Evolutionary conservation across 768 basidiomycete genomes (phyloP).

Genomic region (Xanthoconium purpureum): DNA sequence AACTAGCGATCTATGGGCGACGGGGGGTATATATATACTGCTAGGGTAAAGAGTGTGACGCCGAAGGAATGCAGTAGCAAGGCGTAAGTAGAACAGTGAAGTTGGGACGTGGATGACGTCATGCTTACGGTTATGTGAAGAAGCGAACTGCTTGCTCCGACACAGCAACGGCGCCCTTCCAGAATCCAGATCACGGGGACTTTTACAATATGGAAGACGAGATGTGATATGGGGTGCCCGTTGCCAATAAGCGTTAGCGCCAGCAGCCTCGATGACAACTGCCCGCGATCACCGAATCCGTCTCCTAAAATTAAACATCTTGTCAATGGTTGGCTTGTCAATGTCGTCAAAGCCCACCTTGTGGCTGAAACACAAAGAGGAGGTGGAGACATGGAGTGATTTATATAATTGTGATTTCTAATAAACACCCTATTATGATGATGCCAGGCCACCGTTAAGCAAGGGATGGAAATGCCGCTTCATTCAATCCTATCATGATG

Average conservation of each 20-base stretch:
- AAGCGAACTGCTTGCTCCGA: background rate
- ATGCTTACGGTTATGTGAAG: too few species aligned
- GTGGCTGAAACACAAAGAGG: too few species aligned
- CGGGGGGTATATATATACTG: too few species aligned
- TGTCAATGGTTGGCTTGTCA: background rate
- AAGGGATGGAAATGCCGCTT: background rate
- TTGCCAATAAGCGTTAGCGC: background rate
- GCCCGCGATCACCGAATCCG: background rate
- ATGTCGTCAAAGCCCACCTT: background rate
- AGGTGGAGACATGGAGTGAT: background rate
- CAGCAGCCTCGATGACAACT: background rate
- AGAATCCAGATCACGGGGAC: background rate
- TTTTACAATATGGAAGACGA: background rate
- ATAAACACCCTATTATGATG: background rate
- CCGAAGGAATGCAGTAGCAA: too few species aligned
- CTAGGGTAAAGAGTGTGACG: too few species aligned
- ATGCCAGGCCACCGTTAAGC: too few species aligned
- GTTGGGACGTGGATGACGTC: too few species aligned
- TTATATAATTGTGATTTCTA: conserved; percentile 9
- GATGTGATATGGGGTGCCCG: background rate
- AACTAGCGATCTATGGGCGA: too few species aligned
- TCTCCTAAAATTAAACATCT: too few species aligned
- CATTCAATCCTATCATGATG: background rate
- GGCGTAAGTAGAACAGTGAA: too few species aligned
- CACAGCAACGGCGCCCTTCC: too few species aligned